Evolutionary conservation across 352 stramenopile genomes (phyloP).

Genomic region (Globisporangium viniferum): DNA sequence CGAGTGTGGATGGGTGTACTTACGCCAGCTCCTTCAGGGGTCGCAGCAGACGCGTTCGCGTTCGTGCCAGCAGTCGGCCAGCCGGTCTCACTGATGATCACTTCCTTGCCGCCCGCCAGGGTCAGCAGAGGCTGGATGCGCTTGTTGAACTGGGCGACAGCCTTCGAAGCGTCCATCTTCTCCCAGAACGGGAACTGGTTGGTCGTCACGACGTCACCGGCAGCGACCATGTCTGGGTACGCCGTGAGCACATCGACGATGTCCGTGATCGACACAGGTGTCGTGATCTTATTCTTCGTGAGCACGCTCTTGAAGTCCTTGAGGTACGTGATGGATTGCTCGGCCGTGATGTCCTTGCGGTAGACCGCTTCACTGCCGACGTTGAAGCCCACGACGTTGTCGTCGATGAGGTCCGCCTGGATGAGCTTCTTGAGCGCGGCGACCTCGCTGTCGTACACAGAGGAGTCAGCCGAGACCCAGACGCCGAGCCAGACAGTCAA

Average conservation of each 20-base stretch:
- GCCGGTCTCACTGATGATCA: slow-evolving; percentile 83
- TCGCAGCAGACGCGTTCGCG: slow-evolving; percentile 58
- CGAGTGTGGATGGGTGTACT: background rate
- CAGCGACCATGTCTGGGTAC: slow-evolving; percentile 76
- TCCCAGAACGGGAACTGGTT: slow-evolving; percentile 89
- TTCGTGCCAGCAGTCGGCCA: slow-evolving; percentile 68
- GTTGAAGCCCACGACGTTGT: slow-evolving; percentile 81
- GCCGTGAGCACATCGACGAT: slow-evolving; percentile 74
- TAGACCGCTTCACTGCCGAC: slow-evolving; percentile 83
- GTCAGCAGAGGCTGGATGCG: slow-evolving; percentile 66
- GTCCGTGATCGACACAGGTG: slow-evolving; percentile 74
- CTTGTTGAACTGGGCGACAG: slow-evolving; percentile 65
- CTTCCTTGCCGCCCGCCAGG: slow-evolving; percentile 62
- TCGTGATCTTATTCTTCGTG: slow-evolving; percentile 45
- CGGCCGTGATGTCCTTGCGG: slow-evolving; percentile 65
- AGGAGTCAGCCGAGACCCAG: slow-evolving; percentile 69
- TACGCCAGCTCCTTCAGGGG: slow-evolving; percentile 51
- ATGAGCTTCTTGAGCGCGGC: slow-evolving; percentile 61
- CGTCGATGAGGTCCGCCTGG: slow-evolving; percentile 56
- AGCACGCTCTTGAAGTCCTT: slow-evolving; percentile 76
- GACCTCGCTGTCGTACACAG: slow-evolving; percentile 69
- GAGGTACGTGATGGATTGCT: slow-evolving; percentile 69
- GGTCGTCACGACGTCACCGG: slow-evolving; percentile 74
- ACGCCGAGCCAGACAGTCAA: slow-evolving; percentile 82
- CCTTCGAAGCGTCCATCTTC: slow-evolving; percentile 48